These are phyloP conservation scores for Cyclotella choctawhatcheeana DNA, from an alignment of 108 stramenopile genomes.

Conservation along the genomic window DNA sequence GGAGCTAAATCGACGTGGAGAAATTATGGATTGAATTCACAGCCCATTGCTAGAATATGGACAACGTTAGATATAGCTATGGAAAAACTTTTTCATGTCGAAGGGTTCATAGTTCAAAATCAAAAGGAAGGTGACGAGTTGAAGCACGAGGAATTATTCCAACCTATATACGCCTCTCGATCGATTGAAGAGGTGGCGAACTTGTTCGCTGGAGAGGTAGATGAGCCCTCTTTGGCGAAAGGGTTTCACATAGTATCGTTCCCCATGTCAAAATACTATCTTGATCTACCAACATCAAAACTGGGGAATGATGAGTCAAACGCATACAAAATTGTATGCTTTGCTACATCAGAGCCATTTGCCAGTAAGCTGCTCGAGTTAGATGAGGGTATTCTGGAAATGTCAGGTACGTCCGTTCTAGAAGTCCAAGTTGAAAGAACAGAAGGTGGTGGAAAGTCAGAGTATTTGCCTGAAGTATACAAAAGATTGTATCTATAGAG, in stretches of 20 bases:
- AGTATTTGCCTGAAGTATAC: conserved; percentile 48
- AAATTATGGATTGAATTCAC: conserved; percentile 55
- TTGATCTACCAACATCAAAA: conserved; percentile 27
- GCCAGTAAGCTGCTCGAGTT: conserved; percentile 39
- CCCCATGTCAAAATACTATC: conserved; percentile 36
- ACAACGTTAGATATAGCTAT: conserved; percentile 50
- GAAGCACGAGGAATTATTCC: conserved; percentile 21
- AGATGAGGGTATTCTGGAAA: conserved; percentile 46
- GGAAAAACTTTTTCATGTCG: conserved; percentile 55
- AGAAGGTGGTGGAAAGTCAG: conserved; percentile 31
- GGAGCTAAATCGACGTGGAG: conserved; percentile 37
- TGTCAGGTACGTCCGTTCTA: conserved; percentile 45
- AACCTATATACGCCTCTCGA: conserved; percentile 10
- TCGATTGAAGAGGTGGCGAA: conserved; percentile 37
- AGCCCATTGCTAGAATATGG: conserved; percentile 58
- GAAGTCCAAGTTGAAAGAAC: conserved; percentile 40
- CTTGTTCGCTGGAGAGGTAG: conserved; percentile 44
- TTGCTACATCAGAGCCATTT: conserved; percentile 55
- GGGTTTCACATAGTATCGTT: conserved; percentile 59
- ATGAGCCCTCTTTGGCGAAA: conserved; percentile 29
- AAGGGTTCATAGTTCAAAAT: conserved; percentile 34
- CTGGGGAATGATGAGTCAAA: neutral
- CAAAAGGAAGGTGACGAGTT: conserved; percentile 14
- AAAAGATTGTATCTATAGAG: conserved; percentile 38
- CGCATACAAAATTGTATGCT: conserved; percentile 30